Conservation (phyloP, 2,329 filamentous ascomycete species). For the Fusarium sp. region DNA sequence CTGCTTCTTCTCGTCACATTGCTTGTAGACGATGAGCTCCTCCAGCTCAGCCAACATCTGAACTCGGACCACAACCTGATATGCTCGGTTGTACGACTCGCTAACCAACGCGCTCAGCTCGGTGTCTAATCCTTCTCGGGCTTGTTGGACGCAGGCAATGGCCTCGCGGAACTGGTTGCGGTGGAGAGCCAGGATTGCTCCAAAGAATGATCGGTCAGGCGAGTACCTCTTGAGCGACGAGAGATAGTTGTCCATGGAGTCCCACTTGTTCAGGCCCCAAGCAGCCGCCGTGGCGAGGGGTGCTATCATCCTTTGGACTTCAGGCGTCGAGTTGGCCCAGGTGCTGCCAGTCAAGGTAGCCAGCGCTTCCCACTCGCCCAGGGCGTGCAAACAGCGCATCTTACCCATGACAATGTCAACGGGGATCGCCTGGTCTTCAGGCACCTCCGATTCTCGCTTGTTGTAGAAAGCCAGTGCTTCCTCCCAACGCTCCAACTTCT, state of each 20-base stretch:
- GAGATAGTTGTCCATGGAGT: constrained; percentile 97
- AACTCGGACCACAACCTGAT: constrained; percentile 95
- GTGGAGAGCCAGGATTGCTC: constrained; percentile 92
- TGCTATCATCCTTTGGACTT: constrained; percentile 89
- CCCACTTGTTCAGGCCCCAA: constrained; percentile 97
- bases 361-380: constrained; percentile 96
- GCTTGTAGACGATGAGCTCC: constrained; percentile 98
- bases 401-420: constrained; percentile 99
- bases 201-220: constrained; percentile 96
- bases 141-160: constrained; percentile 85
- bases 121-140: constrained; percentile 90
- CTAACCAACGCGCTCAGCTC: constrained; percentile 96
- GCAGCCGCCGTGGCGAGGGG: constrained; percentile 93
- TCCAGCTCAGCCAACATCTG: constrained; percentile 99
- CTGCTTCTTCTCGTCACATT: constrained; percentile 87
- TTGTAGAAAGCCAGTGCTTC: constrained; percentile 93
- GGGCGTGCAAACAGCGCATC: constrained; percentile 96
- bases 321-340: constrained; percentile 87
- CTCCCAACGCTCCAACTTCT: constrained; percentile 98
- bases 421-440: constrained; percentile 64
- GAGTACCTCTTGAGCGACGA: constrained; percentile 93
- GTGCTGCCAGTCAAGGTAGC: constrained; percentile 89
- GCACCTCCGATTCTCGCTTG: constrained; percentile 77
- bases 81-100: constrained; percentile 97
- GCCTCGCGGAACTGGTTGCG: constrained; percentile 95